Percentiles rank a stretch among this genome's conserved stretches.
These are phyloP conservation scores for Psophocarpus tetragonolobus DNA, from an alignment of 306 rosid genomes.

Conservation along the genomic window DNA sequence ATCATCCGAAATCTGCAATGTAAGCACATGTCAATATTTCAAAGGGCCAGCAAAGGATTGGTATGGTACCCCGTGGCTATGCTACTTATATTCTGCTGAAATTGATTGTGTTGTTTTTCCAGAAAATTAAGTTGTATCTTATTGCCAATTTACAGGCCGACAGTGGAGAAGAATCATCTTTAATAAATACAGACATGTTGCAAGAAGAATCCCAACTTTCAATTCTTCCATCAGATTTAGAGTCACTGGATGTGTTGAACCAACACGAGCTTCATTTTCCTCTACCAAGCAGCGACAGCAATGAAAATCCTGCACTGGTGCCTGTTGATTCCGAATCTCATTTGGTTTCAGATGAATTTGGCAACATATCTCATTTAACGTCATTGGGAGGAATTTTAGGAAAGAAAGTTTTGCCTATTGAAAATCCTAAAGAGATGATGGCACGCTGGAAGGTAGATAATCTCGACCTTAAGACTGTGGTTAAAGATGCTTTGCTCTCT, in stretches of 20 bases:
- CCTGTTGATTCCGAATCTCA: constrained; percentile 53
- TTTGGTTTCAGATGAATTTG: constrained; percentile 52
- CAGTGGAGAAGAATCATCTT: constrained; percentile 51
- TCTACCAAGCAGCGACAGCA: constrained; percentile 35
- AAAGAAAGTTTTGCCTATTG: constrained; percentile 60
- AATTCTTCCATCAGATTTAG: constrained; percentile 48
- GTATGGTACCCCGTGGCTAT: constrained; percentile 47
- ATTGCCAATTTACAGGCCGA: constrained; percentile 57
- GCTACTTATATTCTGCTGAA: constrained; percentile 21
- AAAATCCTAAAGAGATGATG: constrained; percentile 92
- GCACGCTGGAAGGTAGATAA: constrained; percentile 94
- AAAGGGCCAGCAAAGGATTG: constrained; percentile 72
- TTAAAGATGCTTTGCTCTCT: constrained; percentile 88
- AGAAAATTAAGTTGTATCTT: constrained; percentile 30
- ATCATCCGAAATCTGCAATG: constrained; percentile 79
- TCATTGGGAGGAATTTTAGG: constrained; percentile 45
- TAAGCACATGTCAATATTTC: constrained; percentile 68
- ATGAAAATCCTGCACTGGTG: constrained; percentile 62
- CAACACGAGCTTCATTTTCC: constrained; percentile 62
- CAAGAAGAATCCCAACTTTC: constrained; percentile 63
- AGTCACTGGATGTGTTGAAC: constrained; percentile 48
- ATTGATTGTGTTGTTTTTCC: constrained; percentile 7
- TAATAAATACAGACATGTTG: constrained; percentile 44
- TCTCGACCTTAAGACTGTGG: constrained; percentile 81
- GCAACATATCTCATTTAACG: constrained; percentile 53